These are phyloP conservation scores for Fomitopsis pulvina DNA, from an alignment of 768 basidiomycete species.

Conservation along the genomic window DNA sequence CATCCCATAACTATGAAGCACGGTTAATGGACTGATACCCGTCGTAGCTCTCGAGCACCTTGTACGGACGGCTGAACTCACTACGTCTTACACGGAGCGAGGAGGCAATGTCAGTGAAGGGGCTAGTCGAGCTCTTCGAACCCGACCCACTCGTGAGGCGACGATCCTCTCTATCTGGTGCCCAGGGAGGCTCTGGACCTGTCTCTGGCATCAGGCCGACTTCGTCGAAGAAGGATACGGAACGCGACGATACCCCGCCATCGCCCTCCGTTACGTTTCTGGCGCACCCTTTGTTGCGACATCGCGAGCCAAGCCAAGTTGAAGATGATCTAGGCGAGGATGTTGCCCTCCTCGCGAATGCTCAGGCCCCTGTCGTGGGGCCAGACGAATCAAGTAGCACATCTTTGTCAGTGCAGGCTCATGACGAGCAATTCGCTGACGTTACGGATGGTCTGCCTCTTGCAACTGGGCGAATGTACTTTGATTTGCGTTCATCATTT, in stretches of 20 bases:
- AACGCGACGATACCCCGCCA: neutral
- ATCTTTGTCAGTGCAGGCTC: neutral
- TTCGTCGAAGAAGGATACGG: neutral
- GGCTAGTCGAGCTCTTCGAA: slow-evolving; percentile 23
- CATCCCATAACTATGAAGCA: too few relatives aligned
- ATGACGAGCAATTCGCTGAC: slow-evolving; percentile 9
- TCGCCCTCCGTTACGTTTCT: slow-evolving; percentile 2
- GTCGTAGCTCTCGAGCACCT: too few relatives aligned
- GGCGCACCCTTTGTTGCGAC: slow-evolving; percentile 17
- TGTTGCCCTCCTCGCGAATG: slow-evolving; percentile 8
- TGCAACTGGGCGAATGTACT: neutral
- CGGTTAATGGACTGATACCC: too few relatives aligned
- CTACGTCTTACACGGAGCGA: too few relatives aligned
- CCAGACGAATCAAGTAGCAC: neutral
- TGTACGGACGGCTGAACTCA: too few relatives aligned
- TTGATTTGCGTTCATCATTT: neutral
- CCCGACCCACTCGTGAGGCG: slow-evolving; percentile 2
- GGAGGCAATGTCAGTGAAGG: slow-evolving; percentile 26
- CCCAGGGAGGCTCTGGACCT: neutral
- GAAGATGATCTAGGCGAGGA: slow-evolving; percentile 14
- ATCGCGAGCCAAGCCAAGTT: slow-evolving; percentile 11
- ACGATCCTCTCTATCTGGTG: neutral
- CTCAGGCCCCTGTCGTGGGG: neutral
- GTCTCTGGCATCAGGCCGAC: neutral
- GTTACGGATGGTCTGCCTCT: slow-evolving; percentile 10